Conservation (phyloP, 768 basidiomycete genomes). For the Phylloporus arenicola region DNA sequence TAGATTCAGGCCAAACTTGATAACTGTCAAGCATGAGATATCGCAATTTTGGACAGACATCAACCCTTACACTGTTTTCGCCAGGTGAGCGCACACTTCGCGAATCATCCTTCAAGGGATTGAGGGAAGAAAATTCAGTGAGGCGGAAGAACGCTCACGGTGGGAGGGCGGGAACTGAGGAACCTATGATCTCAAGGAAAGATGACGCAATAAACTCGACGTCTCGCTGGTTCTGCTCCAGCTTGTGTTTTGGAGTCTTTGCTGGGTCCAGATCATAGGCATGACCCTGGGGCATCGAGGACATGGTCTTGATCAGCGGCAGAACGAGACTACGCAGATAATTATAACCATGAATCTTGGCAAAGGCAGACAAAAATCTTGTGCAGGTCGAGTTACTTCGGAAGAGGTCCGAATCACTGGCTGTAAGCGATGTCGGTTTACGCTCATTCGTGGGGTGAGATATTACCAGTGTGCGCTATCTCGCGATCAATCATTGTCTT, state of each 20-base stretch:
- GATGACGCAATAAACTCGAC: slow-evolving; percentile 68
- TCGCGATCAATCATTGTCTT: slow-evolving; percentile 85
- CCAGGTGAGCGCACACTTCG: slow-evolving; percentile 81
- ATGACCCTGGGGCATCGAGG: slow-evolving; percentile 62
- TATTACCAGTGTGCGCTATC: slow-evolving; percentile 66
- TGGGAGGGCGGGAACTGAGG: slow-evolving; percentile 66
- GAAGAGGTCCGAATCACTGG: slow-evolving; percentile 76
- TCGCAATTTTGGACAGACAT: slow-evolving; percentile 2
- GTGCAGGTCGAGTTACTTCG: slow-evolving; percentile 84
- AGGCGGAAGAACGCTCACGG: slow-evolving; percentile 45
- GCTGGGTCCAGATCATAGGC: slow-evolving; percentile 76
- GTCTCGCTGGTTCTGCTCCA: slow-evolving; percentile 58
- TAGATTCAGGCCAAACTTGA: slow-evolving; percentile 71
- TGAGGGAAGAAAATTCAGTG: not conserved
- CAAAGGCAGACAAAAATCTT: slow-evolving; percentile 81
- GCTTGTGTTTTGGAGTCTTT: slow-evolving; percentile 51
- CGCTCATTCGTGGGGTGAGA: not conserved
- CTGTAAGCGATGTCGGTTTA: slow-evolving; percentile 35
- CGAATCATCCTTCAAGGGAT: slow-evolving; percentile 62
- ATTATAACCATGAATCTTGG: slow-evolving; percentile 84
- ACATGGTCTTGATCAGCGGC: slow-evolving; percentile 73
- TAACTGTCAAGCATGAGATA: slow-evolving; percentile 35
- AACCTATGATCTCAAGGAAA: slow-evolving; percentile 69
- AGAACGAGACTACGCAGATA: slow-evolving; percentile 78
- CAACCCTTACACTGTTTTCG: slow-evolving; percentile 61